These are phyloP conservation scores for Fusarium sp. DNA, from an alignment of 2,329 filamentous ascomycete species.

Conservation along the genomic window DNA sequence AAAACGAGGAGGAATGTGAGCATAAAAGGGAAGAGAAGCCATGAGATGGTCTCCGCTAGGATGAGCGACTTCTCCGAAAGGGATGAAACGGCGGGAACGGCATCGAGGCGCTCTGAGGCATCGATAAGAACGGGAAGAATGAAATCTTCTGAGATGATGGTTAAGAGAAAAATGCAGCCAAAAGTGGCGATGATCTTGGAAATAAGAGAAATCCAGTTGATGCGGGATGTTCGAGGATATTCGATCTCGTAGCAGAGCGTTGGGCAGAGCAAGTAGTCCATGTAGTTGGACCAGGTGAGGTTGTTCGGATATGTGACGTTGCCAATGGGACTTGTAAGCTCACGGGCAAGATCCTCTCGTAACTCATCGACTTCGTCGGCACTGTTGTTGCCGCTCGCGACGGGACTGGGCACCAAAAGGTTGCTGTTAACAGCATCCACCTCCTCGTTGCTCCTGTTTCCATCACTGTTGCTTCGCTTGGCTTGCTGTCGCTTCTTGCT, in stretches of 20 bases:
- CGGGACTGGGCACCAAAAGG: conserved; percentile 8
- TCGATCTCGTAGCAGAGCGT: conserved; percentile 98
- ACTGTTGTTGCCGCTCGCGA: conserved; percentile 38
- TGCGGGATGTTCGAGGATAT: conserved; percentile 82
- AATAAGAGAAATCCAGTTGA: conserved; percentile 82
- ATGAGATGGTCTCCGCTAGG: conserved; percentile 87
- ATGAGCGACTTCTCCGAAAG: conserved; percentile 78
- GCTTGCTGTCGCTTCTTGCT: conserved; percentile 28
- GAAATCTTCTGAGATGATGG: conserved; percentile 91
- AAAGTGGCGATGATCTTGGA: conserved; percentile 91
- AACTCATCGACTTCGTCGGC: conserved; percentile 71
- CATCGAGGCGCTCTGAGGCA: conserved; percentile 65
- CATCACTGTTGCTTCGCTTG: conserved; percentile 30
- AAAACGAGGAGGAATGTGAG: conserved; percentile 94
- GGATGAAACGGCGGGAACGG: conserved; percentile 49
- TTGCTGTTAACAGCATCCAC: conserved; percentile 28
- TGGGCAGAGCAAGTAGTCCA: conserved; percentile 89
- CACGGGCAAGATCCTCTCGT: conserved; percentile 86
- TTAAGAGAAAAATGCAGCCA: conserved; percentile 95
- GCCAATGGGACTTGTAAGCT: conserved; percentile 90
- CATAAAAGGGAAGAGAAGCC: conserved; percentile 97
- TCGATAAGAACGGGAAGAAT: conserved; percentile 89
- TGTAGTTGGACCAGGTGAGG: conserved; percentile 82
- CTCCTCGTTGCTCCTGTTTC: conserved; percentile 41
- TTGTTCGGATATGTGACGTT: conserved; percentile 91